These are phyloP conservation scores for Penicillium sp. DNA, from an alignment of 2,329 filamentous ascomycete genomes.

Conservation along the genomic window DNA sequence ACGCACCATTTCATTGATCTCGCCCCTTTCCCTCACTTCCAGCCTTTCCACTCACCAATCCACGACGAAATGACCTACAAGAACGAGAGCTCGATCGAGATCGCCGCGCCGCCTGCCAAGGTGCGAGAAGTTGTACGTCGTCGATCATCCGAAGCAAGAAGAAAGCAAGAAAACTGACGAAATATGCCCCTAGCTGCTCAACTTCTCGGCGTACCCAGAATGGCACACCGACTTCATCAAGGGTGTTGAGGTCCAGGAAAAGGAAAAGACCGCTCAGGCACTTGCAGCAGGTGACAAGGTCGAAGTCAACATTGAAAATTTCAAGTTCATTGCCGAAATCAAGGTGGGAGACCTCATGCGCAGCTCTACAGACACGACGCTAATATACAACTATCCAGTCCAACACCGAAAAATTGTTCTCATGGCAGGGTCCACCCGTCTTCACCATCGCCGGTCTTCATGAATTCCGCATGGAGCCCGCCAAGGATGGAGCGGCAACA, in stretches of 20 bases:
- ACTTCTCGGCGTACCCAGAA: conserved; percentile 25
- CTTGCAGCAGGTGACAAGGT: conserved; percentile 14
- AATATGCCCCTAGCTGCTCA: conserved; percentile 18
- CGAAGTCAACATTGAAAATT: conserved; percentile 16
- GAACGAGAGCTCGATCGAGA: conserved; percentile 25
- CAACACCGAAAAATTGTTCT: conserved; percentile 24
- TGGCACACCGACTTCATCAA: conserved; percentile 28
- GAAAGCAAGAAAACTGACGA: neutral
- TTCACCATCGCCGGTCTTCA: conserved; percentile 26
- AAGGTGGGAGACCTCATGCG: neutral
- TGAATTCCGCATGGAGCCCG: conserved; percentile 23
- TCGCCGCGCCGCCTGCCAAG: conserved; percentile 23
- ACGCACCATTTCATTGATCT: conserved; percentile 1
- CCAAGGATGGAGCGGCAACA: conserved; percentile 23
- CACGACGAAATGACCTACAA: conserved; percentile 14
- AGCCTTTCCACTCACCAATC: neutral
- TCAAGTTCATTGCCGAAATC: conserved; percentile 14
- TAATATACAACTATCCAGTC: conserved; percentile 8
- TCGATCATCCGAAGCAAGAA: neutral
- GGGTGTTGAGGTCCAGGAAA: conserved; percentile 16
- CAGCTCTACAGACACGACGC: neutral
- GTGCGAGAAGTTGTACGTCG: conserved; percentile 28
- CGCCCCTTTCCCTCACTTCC: neutral
- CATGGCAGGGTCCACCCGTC: conserved; percentile 30
- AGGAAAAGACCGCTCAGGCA: conserved; percentile 13